A percentile compares a stretch with the other conserved stretches of the same genome.
Conservation (phyloP, 768 basidiomycete genomes). For the Rhodotorula toruloides region DNA sequence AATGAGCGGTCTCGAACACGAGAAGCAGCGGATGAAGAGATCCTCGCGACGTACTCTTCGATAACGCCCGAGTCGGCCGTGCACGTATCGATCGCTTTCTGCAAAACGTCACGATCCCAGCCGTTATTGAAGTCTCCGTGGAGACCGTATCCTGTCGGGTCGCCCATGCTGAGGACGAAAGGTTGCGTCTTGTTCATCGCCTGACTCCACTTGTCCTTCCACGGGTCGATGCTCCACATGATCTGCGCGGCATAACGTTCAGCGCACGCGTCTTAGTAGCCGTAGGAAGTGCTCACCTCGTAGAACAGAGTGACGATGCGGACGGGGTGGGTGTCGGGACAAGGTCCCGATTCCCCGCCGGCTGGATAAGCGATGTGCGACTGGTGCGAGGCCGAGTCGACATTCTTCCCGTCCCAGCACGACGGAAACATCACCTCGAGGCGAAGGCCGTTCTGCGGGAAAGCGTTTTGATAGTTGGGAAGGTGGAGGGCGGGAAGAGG, state of each 20-base stretch:
- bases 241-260: no score
- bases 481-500: not conserved
- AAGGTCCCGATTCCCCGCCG: constrained; percentile 11
- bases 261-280: no score
- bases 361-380: constrained; percentile 18
- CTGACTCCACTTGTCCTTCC: constrained; percentile 19
- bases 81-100: constrained; percentile 37
- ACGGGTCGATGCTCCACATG: constrained; percentile 25
- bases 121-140: constrained; percentile 39
- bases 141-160: constrained; percentile 31
- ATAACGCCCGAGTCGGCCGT: constrained; percentile 32
- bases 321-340: constrained; percentile 18
- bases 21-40: not conserved
- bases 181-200: constrained; percentile 19
- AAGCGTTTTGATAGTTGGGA: not conserved
- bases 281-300: no score
- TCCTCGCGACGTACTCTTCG: constrained; percentile 19
- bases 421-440: constrained; percentile 36
- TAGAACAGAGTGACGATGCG: constrained; percentile 33
- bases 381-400: constrained; percentile 16
- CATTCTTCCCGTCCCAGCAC: constrained; percentile 21
- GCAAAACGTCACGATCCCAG: constrained; percentile 36
- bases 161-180: constrained; percentile 30
- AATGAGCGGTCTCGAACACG: no score
- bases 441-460: constrained; percentile 23